Percentiles rank a stretch among this genome's conserved stretches.
phyloP scores from a whole-genome alignment of 2,329 filamentous ascomycete species.

The Scedosporium dehoogii region DNA sequence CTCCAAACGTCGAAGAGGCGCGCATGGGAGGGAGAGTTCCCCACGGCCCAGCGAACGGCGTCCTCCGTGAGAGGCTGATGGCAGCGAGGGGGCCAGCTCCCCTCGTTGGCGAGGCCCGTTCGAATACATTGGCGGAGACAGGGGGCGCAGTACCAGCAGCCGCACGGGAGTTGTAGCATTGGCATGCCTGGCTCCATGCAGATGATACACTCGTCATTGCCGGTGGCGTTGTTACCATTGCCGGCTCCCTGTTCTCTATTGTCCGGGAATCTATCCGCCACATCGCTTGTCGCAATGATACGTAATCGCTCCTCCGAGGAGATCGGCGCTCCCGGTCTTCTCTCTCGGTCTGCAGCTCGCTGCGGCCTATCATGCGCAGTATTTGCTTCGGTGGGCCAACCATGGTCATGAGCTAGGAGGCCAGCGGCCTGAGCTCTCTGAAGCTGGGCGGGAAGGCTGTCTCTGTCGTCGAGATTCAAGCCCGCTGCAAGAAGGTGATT shows the following conservation, averaged over 20 bases:
- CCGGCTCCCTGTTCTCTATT: neutral
- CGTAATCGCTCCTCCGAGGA: conserved; percentile 7
- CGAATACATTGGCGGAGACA: conserved; percentile 11
- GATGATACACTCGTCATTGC: neutral
- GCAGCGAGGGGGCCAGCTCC: conserved; percentile 11
- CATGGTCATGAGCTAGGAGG: too few relatives aligned
- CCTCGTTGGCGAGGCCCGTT: conserved; percentile 7
- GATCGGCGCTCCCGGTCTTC: too few relatives aligned
- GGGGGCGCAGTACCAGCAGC: conserved; percentile 9
- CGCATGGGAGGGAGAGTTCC: neutral
- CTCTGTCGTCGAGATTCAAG: neutral
- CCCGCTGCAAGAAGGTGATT: neutral
- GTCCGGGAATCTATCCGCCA: neutral
- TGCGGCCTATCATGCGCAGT: neutral
- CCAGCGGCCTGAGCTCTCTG: too few relatives aligned
- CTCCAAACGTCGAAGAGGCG: conserved; percentile 7
- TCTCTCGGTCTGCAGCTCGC: too few relatives aligned
- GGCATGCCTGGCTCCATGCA: neutral
- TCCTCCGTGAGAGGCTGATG: conserved; percentile 9
- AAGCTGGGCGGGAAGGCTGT: neutral
- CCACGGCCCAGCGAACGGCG: conserved; percentile 5
- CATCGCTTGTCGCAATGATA: neutral
- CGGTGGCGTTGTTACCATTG: neutral
- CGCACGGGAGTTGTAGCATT: conserved; percentile 7
- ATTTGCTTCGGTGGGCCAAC: neutral